Evolutionary conservation across 306 rosid genomes (phyloP).

Genomic region (Vigna unguiculata): DNA sequence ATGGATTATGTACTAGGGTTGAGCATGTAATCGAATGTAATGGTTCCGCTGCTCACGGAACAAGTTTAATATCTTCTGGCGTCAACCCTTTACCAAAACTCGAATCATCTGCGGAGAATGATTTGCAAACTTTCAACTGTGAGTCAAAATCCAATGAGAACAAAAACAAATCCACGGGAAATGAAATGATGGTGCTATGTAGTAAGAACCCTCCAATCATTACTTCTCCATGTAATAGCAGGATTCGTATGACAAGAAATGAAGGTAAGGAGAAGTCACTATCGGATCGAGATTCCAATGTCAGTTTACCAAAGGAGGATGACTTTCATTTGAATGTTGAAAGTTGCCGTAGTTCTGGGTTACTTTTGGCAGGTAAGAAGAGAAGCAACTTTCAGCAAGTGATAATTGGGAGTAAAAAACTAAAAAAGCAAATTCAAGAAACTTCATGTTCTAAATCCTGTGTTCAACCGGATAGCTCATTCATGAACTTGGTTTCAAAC

Average conservation of each 20-base stretch:
- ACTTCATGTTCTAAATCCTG: conserved; percentile 48
- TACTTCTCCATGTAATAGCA: conserved; percentile 52
- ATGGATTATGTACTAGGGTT: conserved; percentile 36
- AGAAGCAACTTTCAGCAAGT: conserved; percentile 60
- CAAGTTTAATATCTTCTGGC: conserved; percentile 40
- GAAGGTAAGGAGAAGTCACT: conserved; percentile 66
- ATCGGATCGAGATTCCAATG: conserved; percentile 53
- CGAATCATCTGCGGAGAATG: conserved; percentile 69
- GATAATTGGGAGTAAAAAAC: conserved; percentile 57
- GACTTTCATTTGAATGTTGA: conserved; percentile 63
- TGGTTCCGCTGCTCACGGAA: conserved; percentile 38
- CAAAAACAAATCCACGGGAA: conserved; percentile 45
- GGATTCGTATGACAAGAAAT: conserved; percentile 42
- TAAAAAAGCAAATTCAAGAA: conserved; percentile 56
- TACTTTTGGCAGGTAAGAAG: conserved; percentile 57
- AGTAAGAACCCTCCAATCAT: conserved; percentile 41
- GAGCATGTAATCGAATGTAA: conserved; percentile 40
- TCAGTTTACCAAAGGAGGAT: conserved; percentile 51
- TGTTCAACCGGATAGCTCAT: conserved; percentile 70
- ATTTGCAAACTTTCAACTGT: conserved; percentile 46
- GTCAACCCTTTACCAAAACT: conserved; percentile 46
- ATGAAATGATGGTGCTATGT: conserved; percentile 34
- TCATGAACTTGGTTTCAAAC: conserved; percentile 83
- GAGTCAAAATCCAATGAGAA: conserved; percentile 40
- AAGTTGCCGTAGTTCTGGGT: conserved; percentile 61